phyloP scores from a whole-genome alignment of 2,329 filamentous ascomycete species.

The Sporothrix sp. region DNA sequence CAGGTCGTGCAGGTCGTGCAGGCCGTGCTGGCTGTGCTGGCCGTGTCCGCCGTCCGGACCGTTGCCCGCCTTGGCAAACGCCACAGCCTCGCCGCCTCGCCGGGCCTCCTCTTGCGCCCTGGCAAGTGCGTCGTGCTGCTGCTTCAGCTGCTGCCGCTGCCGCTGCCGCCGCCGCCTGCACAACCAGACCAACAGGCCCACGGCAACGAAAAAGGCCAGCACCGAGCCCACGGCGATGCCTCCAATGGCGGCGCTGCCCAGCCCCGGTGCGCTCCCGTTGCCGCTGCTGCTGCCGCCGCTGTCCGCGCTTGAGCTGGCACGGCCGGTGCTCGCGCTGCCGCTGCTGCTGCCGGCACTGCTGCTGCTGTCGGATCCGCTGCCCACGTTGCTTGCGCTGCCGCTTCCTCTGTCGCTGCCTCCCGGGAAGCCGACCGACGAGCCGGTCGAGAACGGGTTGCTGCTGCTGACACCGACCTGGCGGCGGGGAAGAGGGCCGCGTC shows the following conservation, averaged over 20 bases:
- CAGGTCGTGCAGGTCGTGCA: not conserved
- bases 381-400: not conserved
- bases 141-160: not conserved
- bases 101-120: not conserved
- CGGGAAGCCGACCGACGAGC: not conserved
- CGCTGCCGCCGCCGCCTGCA: not conserved
- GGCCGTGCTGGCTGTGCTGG: not conserved
- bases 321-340: not conserved
- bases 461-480: not conserved
- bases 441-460: constrained; percentile 1
- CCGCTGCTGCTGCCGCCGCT: not conserved
- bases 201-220: not conserved
- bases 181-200: constrained; percentile 1
- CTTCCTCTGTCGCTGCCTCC: not conserved
- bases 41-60: too few relatives aligned
- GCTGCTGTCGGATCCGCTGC: not conserved
- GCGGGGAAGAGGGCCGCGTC: not conserved
- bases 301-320: not conserved
- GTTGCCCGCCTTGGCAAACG: constrained; percentile 5
- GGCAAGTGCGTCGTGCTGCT: not conserved
- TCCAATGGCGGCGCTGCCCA: constrained; percentile 2
- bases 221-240: constrained; percentile 9
- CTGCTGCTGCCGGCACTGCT: not conserved
- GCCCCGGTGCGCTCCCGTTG: not conserved
- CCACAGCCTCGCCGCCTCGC: not conserved